phyloP scores from a whole-genome alignment of 805 yeast species.

The Helenozyma rhizophorensis region DNA sequence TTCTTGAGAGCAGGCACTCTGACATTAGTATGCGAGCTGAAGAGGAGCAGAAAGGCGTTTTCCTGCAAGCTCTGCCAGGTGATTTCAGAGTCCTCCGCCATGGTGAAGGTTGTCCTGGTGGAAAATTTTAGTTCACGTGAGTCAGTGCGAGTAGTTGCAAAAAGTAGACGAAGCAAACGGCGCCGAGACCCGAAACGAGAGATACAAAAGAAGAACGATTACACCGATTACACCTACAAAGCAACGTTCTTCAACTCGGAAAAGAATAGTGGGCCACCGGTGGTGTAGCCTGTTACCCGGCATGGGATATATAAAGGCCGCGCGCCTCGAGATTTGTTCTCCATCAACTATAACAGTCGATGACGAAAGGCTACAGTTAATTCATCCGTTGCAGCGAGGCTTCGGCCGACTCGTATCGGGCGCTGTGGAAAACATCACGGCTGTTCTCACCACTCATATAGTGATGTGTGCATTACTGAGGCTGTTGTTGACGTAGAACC shows the following conservation, averaged over 20 bases:
- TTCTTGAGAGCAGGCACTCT: slow-evolving; percentile 32
- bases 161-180: no score
- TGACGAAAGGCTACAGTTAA: slow-evolving; percentile 43
- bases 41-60: slow-evolving; percentile 18
- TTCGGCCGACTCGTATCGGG: slow-evolving; percentile 27
- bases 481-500: slow-evolving; percentile 23
- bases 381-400: slow-evolving; percentile 36
- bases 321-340: slow-evolving; percentile 15
- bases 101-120: no score
- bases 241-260: no score
- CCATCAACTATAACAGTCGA: slow-evolving; percentile 58
- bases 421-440: slow-evolving; percentile 54
- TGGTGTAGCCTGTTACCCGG: slow-evolving; percentile 14
- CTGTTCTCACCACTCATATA: slow-evolving; percentile 43
- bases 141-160: no score
- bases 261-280: no score
- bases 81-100: not conserved
- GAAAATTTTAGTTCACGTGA: no score
- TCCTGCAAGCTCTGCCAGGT: slow-evolving; percentile 23
- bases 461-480: slow-evolving; percentile 39
- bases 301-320: slow-evolving; percentile 3
- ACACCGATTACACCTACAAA: no score
- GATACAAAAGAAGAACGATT: no score
- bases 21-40: slow-evolving; percentile 32
- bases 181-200: no score